Conservation (phyloP, 257 asterid species). For the Plectranthus barbatus region DNA sequence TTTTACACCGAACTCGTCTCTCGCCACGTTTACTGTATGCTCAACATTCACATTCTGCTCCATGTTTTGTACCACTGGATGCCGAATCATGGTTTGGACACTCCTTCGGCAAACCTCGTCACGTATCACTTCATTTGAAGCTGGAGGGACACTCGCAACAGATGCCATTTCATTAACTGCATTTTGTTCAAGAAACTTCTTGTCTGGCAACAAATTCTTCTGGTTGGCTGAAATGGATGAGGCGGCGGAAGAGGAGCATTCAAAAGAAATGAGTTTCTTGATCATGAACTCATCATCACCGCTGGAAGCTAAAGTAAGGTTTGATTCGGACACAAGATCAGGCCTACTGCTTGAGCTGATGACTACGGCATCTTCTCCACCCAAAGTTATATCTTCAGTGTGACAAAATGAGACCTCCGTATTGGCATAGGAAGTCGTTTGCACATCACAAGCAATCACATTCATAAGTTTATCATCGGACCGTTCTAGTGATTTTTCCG, state of each 20-base stretch:
- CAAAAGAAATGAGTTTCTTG: conserved; percentile 33
- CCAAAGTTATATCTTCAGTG: conserved; percentile 15
- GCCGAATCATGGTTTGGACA: conserved; percentile 49
- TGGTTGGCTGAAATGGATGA: conserved; percentile 33
- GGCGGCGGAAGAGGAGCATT: conserved; percentile 23
- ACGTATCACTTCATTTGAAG: conserved; percentile 55
- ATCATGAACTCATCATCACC: conserved; percentile 46
- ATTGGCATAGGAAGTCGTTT: conserved; percentile 13
- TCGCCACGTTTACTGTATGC: conserved; percentile 39
- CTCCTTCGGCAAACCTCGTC: conserved; percentile 65
- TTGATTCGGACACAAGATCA: conserved; percentile 15
- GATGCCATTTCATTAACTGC: conserved; percentile 31
- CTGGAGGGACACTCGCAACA: conserved; percentile 32
- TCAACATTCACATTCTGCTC: conserved; percentile 35
- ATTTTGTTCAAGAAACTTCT: conserved; percentile 33
- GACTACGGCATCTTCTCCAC: conserved; percentile 22
- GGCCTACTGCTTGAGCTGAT: conserved; percentile 9
- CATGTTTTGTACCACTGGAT: conserved; percentile 28
- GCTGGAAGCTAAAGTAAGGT: conserved; percentile 23
- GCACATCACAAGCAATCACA: conserved; percentile 28
- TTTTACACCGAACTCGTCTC: conserved; percentile 41
- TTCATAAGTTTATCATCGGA: conserved; percentile 30
- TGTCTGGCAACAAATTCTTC: conserved; percentile 31
- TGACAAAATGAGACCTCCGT: conserved; percentile 19
- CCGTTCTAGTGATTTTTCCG: conserved; percentile 20